phyloP scores from a whole-genome alignment of 228 moss, liverwort and hornwort genomes.

The Sphagnum magellanicum region DNA sequence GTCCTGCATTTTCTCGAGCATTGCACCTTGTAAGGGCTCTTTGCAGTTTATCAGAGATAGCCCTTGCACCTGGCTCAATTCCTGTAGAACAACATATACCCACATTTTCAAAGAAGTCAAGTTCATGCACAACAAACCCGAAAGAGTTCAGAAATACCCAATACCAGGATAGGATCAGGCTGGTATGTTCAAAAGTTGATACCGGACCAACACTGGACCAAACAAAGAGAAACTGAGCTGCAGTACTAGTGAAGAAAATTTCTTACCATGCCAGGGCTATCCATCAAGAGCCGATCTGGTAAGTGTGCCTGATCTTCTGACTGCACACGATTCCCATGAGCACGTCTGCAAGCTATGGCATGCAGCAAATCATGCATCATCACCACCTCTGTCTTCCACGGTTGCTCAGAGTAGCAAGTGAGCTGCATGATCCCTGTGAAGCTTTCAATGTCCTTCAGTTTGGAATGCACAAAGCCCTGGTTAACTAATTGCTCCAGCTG shows the following conservation, averaged over 20 bases:
- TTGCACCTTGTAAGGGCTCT: conserved; percentile 40
- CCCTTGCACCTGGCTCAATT: conserved; percentile 30
- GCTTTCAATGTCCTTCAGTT: conserved; percentile 45
- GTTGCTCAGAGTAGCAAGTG: conserved; percentile 71
- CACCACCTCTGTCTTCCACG: conserved; percentile 66
- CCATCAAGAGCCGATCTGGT: conserved; percentile 61
- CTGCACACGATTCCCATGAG: conserved; percentile 53
- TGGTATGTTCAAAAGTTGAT: too few species aligned
- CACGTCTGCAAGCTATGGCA: conserved; percentile 52
- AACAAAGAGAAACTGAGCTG: too few species aligned
- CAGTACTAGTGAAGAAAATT: too few species aligned
- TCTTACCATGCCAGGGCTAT: conserved; percentile 54
- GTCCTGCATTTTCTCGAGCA: conserved; percentile 37
- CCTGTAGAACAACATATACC: conserved; percentile 9
- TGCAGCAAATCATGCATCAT: conserved; percentile 67
- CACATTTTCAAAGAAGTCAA: too few species aligned
- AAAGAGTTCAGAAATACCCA: too few species aligned
- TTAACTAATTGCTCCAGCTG: conserved; percentile 43
- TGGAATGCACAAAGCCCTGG: conserved; percentile 33
- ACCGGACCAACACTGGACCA: too few species aligned
- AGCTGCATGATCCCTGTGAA: conserved; percentile 56
- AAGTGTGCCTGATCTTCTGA: conserved; percentile 67
- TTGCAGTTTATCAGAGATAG: conserved; percentile 39
- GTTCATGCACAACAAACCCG: too few species aligned
- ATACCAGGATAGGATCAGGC: too few species aligned